Evolutionary conservation across 768 basidiomycete species (phyloP).

Genomic region (Boletus rubroflammeus): DNA sequence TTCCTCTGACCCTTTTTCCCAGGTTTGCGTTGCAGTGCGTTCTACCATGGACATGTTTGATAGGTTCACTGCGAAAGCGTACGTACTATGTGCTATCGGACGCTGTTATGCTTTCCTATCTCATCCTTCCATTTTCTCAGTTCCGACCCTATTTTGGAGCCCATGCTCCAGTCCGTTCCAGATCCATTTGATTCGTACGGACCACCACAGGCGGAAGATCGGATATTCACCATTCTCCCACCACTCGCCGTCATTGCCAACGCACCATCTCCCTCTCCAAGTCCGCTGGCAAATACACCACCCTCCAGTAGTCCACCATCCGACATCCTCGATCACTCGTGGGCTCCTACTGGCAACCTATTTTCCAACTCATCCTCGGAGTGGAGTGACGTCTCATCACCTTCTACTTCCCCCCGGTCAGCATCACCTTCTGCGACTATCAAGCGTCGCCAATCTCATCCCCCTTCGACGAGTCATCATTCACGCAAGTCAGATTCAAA

Average conservation of each 20-base stretch:
- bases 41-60: conserved; percentile 93
- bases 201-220: conserved; percentile 80
- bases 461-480: conserved; percentile 36
- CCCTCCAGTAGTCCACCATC: conserved; percentile 36
- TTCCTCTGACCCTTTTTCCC: conserved; percentile 13
- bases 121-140: conserved; percentile 34
- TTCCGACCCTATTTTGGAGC: conserved; percentile 87
- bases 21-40: conserved; percentile 81
- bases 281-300: conserved; percentile 49
- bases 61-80: conserved; percentile 82
- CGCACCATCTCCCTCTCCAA: conserved; percentile 54
- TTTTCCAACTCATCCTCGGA: conserved; percentile 52
- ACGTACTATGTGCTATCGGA: conserved; percentile 29
- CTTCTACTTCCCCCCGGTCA: conserved; percentile 47
- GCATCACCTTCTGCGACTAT: conserved; percentile 43
- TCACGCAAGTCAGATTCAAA: conserved; percentile 61
- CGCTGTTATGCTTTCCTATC: conserved; percentile 5
- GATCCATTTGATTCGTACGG: conserved; percentile 94
- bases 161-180: conserved; percentile 84
- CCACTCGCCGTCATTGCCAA: conserved; percentile 77
- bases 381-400: conserved; percentile 47
- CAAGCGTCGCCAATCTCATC: conserved; percentile 52
- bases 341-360: conserved; percentile 47
- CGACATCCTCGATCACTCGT: conserved; percentile 39
- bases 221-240: conserved; percentile 90